These are phyloP conservation scores for Hymenoscyphus linearis DNA, from an alignment of 2,329 filamentous ascomycete species.

Conservation along the genomic window DNA sequence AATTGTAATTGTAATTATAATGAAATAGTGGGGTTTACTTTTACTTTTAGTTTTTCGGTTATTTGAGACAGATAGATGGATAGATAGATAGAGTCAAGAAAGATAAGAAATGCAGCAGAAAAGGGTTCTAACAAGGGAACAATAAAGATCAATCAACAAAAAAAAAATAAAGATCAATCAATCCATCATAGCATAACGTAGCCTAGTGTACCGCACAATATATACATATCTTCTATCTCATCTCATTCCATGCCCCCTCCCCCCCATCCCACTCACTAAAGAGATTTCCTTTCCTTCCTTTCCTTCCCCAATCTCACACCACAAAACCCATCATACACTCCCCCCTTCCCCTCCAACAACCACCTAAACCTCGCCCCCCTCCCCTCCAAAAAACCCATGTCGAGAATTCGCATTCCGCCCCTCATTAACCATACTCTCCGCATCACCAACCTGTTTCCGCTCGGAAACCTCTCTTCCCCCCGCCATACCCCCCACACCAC, in stretches of 20 bases:
- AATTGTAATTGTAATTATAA: too few species aligned
- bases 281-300: background rate
- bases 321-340: background rate
- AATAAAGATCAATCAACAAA: too few species aligned
- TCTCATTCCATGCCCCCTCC: background rate
- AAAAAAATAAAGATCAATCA: too few species aligned
- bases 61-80: too few species aligned
- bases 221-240: background rate
- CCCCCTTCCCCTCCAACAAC: too few species aligned
- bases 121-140: too few species aligned
- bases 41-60: too few species aligned
- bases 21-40: too few species aligned
- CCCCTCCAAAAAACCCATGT: conserved; percentile 31
- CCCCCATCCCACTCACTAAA: background rate
- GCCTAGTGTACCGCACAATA: too few species aligned
- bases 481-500: conserved; percentile 40
- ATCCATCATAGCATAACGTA: too few species aligned
- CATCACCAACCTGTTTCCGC: conserved; percentile 85
- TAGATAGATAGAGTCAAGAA: too few species aligned
- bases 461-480: conserved; percentile 76
- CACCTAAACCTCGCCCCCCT: conserved; percentile 25
- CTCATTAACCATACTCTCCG: conserved; percentile 66
- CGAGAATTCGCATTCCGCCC: conserved; percentile 25
- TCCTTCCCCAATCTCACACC: background rate
- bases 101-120: too few species aligned